These are phyloP conservation scores for Bidens hawaiensis DNA, from an alignment of 140 eudicot genomes.

Conservation along the genomic window DNA sequence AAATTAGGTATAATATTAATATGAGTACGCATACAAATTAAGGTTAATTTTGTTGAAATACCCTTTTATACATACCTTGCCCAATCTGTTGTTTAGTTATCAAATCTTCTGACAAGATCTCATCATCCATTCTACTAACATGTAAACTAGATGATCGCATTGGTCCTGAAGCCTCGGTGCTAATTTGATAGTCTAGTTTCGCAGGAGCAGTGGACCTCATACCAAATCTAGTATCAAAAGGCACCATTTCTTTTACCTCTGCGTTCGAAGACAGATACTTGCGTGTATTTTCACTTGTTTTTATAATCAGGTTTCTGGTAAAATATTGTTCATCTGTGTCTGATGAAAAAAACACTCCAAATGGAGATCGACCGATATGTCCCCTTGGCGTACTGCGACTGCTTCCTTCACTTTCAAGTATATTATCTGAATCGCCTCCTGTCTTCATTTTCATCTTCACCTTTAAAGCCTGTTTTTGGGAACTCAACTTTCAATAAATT, in stretches of 20 bases:
- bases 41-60: background rate
- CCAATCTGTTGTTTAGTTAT: conserved; percentile 74
- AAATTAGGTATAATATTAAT: background rate
- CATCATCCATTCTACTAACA: conserved; percentile 38
- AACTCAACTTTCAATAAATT: too few species aligned
- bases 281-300: conserved; percentile 44
- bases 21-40: background rate
- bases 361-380: conserved; percentile 32
- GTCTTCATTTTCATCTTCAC: conserved; percentile 53
- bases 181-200: conserved; percentile 5
- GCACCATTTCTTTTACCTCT: conserved; percentile 29
- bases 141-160: conserved; percentile 49
- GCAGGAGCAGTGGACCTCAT: background rate
- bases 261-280: conserved; percentile 48
- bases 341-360: conserved; percentile 42
- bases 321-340: conserved; percentile 27
- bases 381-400: conserved; percentile 72
- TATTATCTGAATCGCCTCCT: conserved; percentile 57
- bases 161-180: conserved; percentile 52
- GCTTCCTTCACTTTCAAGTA: conserved; percentile 51
- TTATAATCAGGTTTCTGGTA: conserved; percentile 16
- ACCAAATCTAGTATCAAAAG: background rate
- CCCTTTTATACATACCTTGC: conserved; percentile 46
- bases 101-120: conserved; percentile 80
- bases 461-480: conserved; percentile 28